Evolutionary conservation across 371 early-diverging fungal genomes (phyloP).

Genomic region (Gilbertella persicaria): DNA sequence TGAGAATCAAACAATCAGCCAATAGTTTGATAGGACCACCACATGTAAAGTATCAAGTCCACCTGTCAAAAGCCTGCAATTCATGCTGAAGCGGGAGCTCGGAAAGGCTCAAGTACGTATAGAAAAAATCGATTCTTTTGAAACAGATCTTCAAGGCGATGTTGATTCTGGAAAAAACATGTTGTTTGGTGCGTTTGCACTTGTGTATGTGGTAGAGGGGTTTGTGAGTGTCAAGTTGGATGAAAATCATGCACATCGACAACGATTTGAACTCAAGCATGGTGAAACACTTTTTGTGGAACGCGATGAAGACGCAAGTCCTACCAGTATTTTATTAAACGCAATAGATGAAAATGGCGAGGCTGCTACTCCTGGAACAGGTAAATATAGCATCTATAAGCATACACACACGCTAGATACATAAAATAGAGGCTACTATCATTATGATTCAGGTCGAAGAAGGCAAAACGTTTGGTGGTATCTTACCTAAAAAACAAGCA

Average conservation of each 20-base stretch:
- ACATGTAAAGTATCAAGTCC: conserved; percentile 43
- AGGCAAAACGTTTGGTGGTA: conserved; percentile 26
- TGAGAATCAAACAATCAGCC: background rate
- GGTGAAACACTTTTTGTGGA: conserved; percentile 59
- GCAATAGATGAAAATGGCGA: conserved; percentile 9
- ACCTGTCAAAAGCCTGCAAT: conserved; percentile 46
- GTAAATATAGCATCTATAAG: conserved; percentile 1
- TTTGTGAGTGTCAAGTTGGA: conserved; percentile 41
- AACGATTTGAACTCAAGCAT: conserved; percentile 21
- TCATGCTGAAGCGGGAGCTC: conserved; percentile 43
- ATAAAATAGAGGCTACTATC: conserved; percentile 27
- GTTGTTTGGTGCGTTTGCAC: conserved; percentile 51
- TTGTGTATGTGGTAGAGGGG: conserved; percentile 61
- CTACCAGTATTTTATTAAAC: conserved; percentile 44
- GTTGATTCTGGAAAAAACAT: conserved; percentile 43
- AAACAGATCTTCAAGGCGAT: conserved; percentile 19
- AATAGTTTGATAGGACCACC: conserved; percentile 20
- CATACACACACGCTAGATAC: background rate
- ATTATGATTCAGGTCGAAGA: conserved; percentile 30
- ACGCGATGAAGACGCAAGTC: conserved; percentile 56
- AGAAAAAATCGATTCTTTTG: conserved; percentile 26
- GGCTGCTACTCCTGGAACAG: conserved; percentile 1
- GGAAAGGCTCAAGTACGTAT: conserved; percentile 26
- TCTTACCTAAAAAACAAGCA: background rate
- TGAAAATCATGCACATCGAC: conserved; percentile 22